Base-by-base conservation (phyloP, 108 stramenopile species). In the Thalassiosira profunda region DNA sequence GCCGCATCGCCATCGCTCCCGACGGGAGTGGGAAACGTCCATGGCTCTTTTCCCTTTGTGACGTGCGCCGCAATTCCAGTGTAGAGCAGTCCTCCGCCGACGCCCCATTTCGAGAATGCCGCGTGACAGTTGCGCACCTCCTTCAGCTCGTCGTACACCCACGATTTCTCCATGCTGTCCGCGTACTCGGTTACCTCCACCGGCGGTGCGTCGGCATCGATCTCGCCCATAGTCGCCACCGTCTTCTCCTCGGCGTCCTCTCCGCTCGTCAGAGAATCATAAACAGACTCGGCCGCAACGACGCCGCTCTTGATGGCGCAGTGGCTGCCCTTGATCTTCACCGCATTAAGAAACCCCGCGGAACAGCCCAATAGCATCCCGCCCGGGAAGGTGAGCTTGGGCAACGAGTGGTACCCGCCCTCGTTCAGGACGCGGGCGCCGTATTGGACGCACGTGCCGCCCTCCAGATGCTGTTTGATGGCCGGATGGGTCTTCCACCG, bases 261-360 rank as follows among this genome's bases (percentile, higher is more conserved):
- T 49, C 87, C 89, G 23, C 57, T 45, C 9, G 70, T 46, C 21
- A 98, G 67, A 7, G 84, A 67, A 9, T 95, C 94, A 66, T 92
- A 96, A 29, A 87, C 81, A 3, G 97, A 88, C 80, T 98, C 97
- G 12, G 97, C 98, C 7, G 97, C 97, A 49, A 97, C 74, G 67
- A 94, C 92, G 31, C 98, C 98, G 44, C 83, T 90, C 83, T 99
- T 97, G 40, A 99, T 91, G 40, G 99, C 99, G 34, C 97, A 97
- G 76, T 99, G 99, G n/a, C 93, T 77, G 12, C 99, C 99, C 80
- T 99, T 99, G 84, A 99, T 98, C 76, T 99, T 99, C 52, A 98
- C 97, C 1, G 96, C 90, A 77, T 99, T 99, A 51, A 99, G 74
- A 64, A 98, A 98, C 12, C 99, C 99, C 9, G 99, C 99, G 40